Conservation (phyloP, 306 rosid species). For the Mimosa pudica region DNA sequence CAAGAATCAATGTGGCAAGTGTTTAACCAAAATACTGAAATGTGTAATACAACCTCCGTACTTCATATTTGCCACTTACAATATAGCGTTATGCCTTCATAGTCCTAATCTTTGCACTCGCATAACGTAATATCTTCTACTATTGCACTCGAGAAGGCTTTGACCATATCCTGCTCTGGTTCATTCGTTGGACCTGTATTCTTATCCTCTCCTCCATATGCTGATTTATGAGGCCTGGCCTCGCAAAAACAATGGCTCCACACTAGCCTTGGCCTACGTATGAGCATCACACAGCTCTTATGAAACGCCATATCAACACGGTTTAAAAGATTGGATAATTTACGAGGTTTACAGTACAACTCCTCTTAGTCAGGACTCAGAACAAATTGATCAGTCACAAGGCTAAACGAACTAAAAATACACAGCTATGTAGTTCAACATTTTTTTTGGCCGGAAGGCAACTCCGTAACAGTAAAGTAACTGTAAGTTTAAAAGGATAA, state of each 20-base stretch:
- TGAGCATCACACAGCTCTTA: neutral
- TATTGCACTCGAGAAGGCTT: neutral
- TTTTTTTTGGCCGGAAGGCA: slow-evolving; percentile 38
- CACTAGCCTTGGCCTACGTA: neutral
- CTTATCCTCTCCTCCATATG: neutral
- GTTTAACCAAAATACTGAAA: neutral
- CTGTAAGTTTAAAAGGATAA: slow-evolving; percentile 36
- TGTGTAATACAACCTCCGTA: too few species aligned
- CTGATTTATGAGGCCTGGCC: neutral
- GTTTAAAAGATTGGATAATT: neutral
- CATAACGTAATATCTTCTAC: neutral
- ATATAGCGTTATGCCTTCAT: neutral
- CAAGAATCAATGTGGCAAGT: neutral
- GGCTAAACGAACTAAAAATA: slow-evolving; percentile 41
- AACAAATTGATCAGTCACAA: slow-evolving; percentile 28
- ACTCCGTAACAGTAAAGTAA: slow-evolving; percentile 50
- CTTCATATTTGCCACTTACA: too few species aligned
- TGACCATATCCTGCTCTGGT: neutral
- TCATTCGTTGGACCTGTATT: neutral
- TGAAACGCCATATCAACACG: slow-evolving; percentile 18
- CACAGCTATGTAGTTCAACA: slow-evolving; percentile 42
- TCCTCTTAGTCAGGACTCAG: slow-evolving; percentile 9
- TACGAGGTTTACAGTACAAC: slow-evolving; percentile 9
- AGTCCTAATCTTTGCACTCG: neutral
- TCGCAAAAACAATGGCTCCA: neutral